Base-by-base conservation (phyloP, 352 stramenopile genomes). In the Saprolegnia parasitica region DNA sequence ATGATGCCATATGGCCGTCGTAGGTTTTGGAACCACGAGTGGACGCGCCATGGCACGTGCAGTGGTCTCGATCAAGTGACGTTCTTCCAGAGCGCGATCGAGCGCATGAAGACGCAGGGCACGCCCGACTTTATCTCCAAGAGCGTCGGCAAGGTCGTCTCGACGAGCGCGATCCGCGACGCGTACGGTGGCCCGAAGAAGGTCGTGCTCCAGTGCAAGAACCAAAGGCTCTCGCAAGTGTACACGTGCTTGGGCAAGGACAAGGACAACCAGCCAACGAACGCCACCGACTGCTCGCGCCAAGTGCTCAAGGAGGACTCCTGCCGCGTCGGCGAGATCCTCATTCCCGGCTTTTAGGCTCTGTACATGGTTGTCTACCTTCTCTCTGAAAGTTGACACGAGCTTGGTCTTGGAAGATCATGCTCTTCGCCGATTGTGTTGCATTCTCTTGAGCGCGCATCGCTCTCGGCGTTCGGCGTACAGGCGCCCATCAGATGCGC, bases 21-120 rank as follows among this genome's bases (percentile, higher is more conserved):
- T 78, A 89, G 61, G 42, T 98, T 98, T 70, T 98, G 92, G 92
- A 80, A 86, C 65, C 93, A 98, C 74, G 93, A 98, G 74, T 98
- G 93, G 93, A 88, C 74, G 23, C 93, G 95, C 57, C 93, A 98
- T 72, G 93, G 93, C 35, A 98, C 93, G 54, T 98, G 93, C 79
- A 95, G 88, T 13, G 89, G 89, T 0, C 78, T 98, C 6, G 66
- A 74, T 23, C 86, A 97, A 75, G 68, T 87, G 42, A 77, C 79
- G 39, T 98, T 96, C 77, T 98, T 98, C 76, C 71, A 73, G 35
- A 54, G 79, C 26, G 89, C 89, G 16, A 75, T 98, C n/a, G 76
- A 87, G 42, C 78, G 96, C 71, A 77, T 94, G 21, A 56, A 74
- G 32, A 79, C 76, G 68, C 91, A 95, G 63, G 84, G 78, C 66